Evolutionary conservation across 768 basidiomycete genomes (phyloP), one percentile per base, ranked within the genome.

Genomic region (Russula sp.): DNA sequence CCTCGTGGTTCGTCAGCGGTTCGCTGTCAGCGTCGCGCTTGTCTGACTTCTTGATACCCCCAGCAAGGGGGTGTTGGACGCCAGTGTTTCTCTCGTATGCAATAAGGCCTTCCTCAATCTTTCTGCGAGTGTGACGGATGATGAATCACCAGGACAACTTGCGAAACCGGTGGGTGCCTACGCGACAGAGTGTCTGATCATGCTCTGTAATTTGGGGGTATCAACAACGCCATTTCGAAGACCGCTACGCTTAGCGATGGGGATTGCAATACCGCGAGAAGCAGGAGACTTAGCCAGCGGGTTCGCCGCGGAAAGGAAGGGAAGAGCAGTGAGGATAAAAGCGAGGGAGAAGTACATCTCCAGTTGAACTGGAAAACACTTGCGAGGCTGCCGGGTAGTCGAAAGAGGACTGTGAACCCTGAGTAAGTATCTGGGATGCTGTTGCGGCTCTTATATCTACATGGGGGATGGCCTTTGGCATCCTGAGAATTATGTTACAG

Each of bases 61-160:
- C 51, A 32, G 49, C 59, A 13, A 48, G 47, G 7, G 67, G 62
- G 20, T 68, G 62, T 9, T 27, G 16, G 8, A 39, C 20, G 8
- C 67, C 67, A 8, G 66, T 68, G 45, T 67, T 68, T 45, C 10
- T 59, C 47, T 67, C 51, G 35, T 48, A 64, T 34, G 57, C 35
- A 8, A 13, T 40, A 27, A 64, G 63, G 20, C 66, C 67, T 1
- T 31, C 22, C 13, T 57, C 54, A 11, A 67, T 58, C 45, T 67
- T 68, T 6, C 67, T 68, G 56, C 11, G 35, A 20, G 51, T 31
- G 35, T 37, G 22, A 22, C 16, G 2, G 22, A 39, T 31, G 48
- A 32, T 18, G 13, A 34, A 18, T 44, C n/a, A 8, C 16, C 20
- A 35, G 16, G 3, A 42, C 20, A 3, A 35, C 8, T 40, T 22